A percentile compares a stretch with the other conserved stretches of the same genome.
Evolutionary conservation across 805 yeast species (phyloP).

Genomic region (Wickerhamomyces strasburgensis): DNA sequence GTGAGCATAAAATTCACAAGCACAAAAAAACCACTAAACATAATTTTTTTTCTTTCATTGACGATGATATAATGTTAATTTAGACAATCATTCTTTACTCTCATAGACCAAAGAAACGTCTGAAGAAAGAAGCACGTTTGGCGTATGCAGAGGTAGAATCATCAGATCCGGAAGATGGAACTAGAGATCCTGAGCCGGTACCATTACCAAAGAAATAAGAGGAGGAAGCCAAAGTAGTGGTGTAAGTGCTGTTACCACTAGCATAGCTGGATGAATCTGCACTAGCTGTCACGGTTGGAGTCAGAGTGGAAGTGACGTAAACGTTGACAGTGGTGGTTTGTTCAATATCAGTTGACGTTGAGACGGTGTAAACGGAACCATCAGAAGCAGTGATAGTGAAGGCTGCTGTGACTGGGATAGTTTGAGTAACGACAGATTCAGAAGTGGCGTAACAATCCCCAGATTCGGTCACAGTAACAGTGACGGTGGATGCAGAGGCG

Average conservation of each 20-base stretch:
- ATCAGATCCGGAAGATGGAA: constrained; percentile 10
- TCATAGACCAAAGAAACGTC: constrained; percentile 14
- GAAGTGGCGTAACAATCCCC: constrained; percentile 12
- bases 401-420: constrained; percentile 18
- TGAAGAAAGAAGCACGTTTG: constrained; percentile 8
- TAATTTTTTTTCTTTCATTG: too few relatives aligned
- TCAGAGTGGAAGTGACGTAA: constrained; percentile 16
- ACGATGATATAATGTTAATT: too few relatives aligned
- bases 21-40: too few relatives aligned
- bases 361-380: constrained; percentile 21
- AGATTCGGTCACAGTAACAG: constrained; percentile 22
- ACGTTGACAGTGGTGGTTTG: constrained; percentile 20
- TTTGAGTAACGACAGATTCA: constrained; percentile 13
- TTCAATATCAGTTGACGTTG: constrained; percentile 23
- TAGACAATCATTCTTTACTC: too few relatives aligned
- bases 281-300: constrained; percentile 8
- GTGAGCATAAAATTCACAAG: too few relatives aligned
- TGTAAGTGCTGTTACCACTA: constrained; percentile 7
- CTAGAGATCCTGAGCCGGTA: constrained; percentile 7
- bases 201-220: constrained; percentile 15
- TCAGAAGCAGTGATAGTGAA: constrained; percentile 24
- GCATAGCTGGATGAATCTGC: constrained; percentile 1
- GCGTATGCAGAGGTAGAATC: constrained; percentile 3
- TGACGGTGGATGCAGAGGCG: constrained; percentile 12
- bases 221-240: constrained; percentile 4